Base-by-base conservation (phyloP, 768 basidiomycete species). In the Boletus sensibilis region DNA sequence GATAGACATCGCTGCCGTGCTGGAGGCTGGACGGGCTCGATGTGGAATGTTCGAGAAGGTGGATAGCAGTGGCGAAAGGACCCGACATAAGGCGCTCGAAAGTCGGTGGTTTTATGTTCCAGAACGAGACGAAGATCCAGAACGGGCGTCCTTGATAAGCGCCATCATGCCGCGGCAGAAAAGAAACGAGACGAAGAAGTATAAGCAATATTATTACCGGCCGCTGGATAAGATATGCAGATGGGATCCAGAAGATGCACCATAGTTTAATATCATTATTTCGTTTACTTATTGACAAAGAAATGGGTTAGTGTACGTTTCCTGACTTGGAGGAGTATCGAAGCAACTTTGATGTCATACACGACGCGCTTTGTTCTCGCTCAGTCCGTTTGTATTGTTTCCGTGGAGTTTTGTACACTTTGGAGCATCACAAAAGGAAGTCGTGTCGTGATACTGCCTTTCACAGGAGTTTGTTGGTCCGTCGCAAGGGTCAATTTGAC, bases 181-280 rank as follows among this genome's bases (percentile, higher is more conserved):
- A 72, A 74, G 90, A 52, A 84, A 74, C 45, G 87, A 83, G 72
- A 92, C 88, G 68, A 90, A 87, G 79, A 87, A 90, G 73, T 88
- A 86, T 58, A 92, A 92, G 70, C 87, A 90, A 68, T 92, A 92
- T 73, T 92, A 92, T 72, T 92, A 85, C 74, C 78, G 79, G 29
- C 90, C 90, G 10, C 71, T 92, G 57, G 85, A 75, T 31, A 90
- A 87, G 73, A 84, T 87, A 23, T 81, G 83, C 42, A 75, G 82
- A 63, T 90, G 88, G 88, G 87, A 90, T 69, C 76, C 81, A 2
- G 88, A 90, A 66, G 88, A 90, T 58, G 85, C 70, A 2, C 62
- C 64, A 2, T 71, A 64, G 59, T 42, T n/a, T 33, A 18, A 21
- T 54, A 37, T 42, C 31, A 2, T 50, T 65, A 47, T 55, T 53